Evolutionary conservation across 495 filamentous ascomycete genomes (phyloP), one percentile per base, ranked within the genome.

Genomic region (Cudoniella acicularis): DNA sequence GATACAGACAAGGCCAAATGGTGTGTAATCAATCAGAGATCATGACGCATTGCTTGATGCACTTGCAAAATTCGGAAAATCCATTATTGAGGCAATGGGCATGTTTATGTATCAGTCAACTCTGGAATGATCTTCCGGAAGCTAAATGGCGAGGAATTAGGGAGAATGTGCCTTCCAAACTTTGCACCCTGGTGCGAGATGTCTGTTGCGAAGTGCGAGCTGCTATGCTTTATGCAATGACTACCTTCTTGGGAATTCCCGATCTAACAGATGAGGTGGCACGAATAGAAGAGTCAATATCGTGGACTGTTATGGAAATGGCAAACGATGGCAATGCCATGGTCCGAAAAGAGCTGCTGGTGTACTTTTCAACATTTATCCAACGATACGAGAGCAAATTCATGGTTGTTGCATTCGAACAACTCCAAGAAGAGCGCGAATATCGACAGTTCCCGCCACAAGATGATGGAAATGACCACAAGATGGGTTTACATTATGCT

Each of bases 101-200:
- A 10, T 96, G 92, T 69, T 82, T 99, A 3, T 97, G 92, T 71
- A 85, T 99, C 40, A 96, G 93, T 68, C 92, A 96, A 76, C 80
- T 99, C 6, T 99, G 95, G 93, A 81, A 81, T 30, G 88, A 95
- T 68, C 88, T 89, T 51, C 83, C 91, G 0, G 92, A 96, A 61
- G 93, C 91, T 1, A 98, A 97, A 69, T 96, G 91, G 91, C 82
- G 87, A 68, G 94, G 91, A 17, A 96, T 98, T 58, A 79, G 89
- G 47, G 88, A 87, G 64, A 80, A 83, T 58, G 94, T 92, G 8
- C 89, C 90, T 36, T 73, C 83, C 49, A 86, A 89, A 63, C 81
- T 99, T 0, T 88, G 87, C 42, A 84, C 85, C 48, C 79, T 96
- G 25, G 88, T 87, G 53, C 85, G 87, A n/a, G 94, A 99, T 67